Conservation (phyloP, 768 basidiomycete species). For the Chalciporus piperatus region DNA sequence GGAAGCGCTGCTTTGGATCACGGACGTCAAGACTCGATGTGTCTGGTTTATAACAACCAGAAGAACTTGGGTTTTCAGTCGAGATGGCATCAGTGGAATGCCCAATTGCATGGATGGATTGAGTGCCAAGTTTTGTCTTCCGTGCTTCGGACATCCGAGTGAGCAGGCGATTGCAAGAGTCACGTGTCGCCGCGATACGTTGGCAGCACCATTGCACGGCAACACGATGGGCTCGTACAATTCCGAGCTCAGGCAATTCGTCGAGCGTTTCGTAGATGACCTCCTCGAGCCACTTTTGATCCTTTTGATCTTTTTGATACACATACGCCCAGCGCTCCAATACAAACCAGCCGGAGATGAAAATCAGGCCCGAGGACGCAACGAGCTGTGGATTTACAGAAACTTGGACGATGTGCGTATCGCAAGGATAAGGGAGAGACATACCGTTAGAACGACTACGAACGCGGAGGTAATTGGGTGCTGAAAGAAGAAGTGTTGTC, state of each 20-base stretch:
- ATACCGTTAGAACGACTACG: constrained; percentile 67
- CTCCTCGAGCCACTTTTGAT: constrained; percentile 46
- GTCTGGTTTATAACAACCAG: neutral
- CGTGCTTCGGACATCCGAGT: constrained; percentile 10
- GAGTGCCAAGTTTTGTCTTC: neutral
- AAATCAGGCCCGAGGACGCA: constrained; percentile 39
- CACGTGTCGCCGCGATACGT: constrained; percentile 9
- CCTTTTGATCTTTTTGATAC: constrained; percentile 42
- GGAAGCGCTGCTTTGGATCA: constrained; percentile 34
- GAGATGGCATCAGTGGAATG: constrained; percentile 1
- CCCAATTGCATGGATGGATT: neutral
- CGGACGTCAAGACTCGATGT: constrained; percentile 20
- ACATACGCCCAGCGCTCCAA: constrained; percentile 47
- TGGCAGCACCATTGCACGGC: constrained; percentile 23
- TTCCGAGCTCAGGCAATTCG: constrained; percentile 15
- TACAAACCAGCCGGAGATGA: constrained; percentile 51
- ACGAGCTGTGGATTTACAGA: constrained; percentile 19
- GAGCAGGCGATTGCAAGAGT: constrained; percentile 9
- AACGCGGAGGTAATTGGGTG: constrained; percentile 58
- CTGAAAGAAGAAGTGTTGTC: constrained; percentile 32
- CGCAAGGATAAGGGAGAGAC: neutral
- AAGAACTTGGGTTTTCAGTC: constrained; percentile 2
- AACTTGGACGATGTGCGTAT: neutral
- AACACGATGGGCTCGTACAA: constrained; percentile 25
- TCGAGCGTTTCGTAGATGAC: constrained; percentile 29